Percentiles rank a stretch among this genome's conserved stretches.
Conservation (phyloP, 2,329 filamentous ascomycete genomes). For the Aspergillus chevalieri region DNA sequence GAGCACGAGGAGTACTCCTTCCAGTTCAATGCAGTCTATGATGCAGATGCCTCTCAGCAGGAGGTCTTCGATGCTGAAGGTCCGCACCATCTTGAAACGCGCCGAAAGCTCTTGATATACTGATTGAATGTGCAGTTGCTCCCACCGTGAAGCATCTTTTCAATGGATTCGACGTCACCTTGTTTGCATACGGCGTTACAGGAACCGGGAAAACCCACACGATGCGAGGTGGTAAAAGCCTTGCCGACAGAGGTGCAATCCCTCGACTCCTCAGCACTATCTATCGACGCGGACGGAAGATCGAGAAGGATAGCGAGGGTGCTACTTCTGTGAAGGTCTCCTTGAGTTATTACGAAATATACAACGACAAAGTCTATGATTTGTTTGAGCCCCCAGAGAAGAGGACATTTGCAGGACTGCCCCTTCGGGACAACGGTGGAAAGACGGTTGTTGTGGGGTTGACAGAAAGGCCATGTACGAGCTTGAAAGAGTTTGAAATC, state of each 20-base stretch:
- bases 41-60: conserved; percentile 72
- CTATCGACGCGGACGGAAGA: conserved; percentile 78
- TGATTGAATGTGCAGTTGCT: conserved; percentile 55
- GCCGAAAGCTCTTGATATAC: conserved; percentile 7
- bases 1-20: conserved; percentile 87
- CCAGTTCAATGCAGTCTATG: conserved; percentile 90
- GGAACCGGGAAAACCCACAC: conserved; percentile 94
- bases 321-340: conserved; percentile 65
- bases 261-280: conserved; percentile 78
- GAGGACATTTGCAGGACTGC: conserved; percentile 71
- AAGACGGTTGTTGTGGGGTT: conserved; percentile 83
- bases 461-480: conserved; percentile 73
- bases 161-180: conserved; percentile 72
- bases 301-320: conserved; percentile 69
- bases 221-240: conserved; percentile 83
- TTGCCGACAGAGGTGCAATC: conserved; percentile 82
- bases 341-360: conserved; percentile 92
- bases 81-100: conserved; percentile 37
- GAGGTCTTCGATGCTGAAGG: conserved; percentile 84
- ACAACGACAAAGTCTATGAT: conserved; percentile 93
- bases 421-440: conserved; percentile 76
- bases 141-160: conserved; percentile 90
- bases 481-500: conserved; percentile 81
- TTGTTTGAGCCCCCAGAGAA: conserved; percentile 83
- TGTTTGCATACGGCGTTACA: conserved; percentile 90